Evolutionary conservation across 768 basidiomycete genomes (phyloP).

Genomic region (Leccinum fibrillosum): DNA sequence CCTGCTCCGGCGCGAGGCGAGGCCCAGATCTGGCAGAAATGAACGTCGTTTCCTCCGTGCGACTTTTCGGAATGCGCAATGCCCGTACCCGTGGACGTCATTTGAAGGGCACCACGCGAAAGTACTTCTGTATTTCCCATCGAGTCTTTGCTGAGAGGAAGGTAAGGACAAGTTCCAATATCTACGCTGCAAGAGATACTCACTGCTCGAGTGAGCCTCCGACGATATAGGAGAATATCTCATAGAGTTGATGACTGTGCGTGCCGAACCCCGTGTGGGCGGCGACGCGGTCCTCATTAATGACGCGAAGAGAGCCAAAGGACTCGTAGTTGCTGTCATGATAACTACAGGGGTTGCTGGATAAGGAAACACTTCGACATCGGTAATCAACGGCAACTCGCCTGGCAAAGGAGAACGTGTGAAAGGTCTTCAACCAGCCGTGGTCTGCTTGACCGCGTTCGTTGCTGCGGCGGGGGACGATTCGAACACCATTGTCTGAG

Average conservation of each 20-base stretch:
- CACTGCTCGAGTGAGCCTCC: constrained; percentile 79
- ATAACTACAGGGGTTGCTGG: constrained; percentile 42
- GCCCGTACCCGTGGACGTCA: constrained; percentile 90
- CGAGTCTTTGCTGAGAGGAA: constrained; percentile 66
- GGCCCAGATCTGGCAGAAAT: constrained; percentile 75
- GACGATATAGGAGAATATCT: constrained; percentile 90
- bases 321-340: constrained; percentile 51
- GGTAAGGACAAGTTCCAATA: not conserved
- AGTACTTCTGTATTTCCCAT: constrained; percentile 91
- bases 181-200: constrained; percentile 19
- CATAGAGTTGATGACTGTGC: constrained; percentile 80
- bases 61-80: constrained; percentile 78
- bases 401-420: constrained; percentile 77
- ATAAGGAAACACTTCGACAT: not conserved
- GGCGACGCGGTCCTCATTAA: constrained; percentile 91
- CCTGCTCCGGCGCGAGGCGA: constrained; percentile 37
- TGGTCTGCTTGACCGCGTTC: constrained; percentile 75
- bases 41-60: constrained; percentile 44
- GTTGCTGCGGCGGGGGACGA: constrained; percentile 54
- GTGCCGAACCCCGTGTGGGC: constrained; percentile 79
- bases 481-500: constrained; percentile 26
- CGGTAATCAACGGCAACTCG: constrained; percentile 34
- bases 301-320: constrained; percentile 78
- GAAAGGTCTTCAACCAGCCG: constrained; percentile 85
- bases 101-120: constrained; percentile 84